Conservation (phyloP, 805 yeast species). For the Hanseniaspora mollemarum region DNA sequence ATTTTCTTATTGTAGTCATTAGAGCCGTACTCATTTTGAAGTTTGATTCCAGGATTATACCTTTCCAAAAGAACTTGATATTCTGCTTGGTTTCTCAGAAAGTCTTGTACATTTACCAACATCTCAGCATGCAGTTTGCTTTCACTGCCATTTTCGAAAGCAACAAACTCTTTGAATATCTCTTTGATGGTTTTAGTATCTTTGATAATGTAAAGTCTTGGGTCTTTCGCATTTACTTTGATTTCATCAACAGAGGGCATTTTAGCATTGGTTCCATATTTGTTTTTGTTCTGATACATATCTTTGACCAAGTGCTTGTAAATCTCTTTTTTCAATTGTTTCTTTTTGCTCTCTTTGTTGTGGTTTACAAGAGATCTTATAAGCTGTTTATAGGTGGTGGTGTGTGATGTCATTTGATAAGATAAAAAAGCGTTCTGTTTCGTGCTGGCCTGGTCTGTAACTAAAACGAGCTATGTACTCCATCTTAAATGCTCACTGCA, state of each 20-base stretch:
- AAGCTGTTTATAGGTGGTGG: not conserved
- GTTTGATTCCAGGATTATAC: conserved; percentile 72
- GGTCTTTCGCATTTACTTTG: conserved; percentile 12
- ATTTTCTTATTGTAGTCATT: conserved; percentile 37
- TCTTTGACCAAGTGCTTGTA: conserved; percentile 12
- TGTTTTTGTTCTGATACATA: conserved; percentile 12
- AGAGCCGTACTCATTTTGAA: conserved; percentile 43
- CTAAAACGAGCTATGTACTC: too few relatives aligned
- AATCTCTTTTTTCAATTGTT: conserved; percentile 18
- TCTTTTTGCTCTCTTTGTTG: conserved; percentile 17
- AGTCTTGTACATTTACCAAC: conserved; percentile 37
- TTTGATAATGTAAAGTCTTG: conserved; percentile 14
- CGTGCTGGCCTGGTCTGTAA: too few relatives aligned
- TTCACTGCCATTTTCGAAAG: not conserved
- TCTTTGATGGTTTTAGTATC: conserved; percentile 21
- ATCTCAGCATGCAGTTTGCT: conserved; percentile 17
- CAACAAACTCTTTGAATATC: conserved; percentile 18
- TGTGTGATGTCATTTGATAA: conserved; percentile 19
- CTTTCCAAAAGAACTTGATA: conserved; percentile 71
- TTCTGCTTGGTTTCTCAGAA: conserved; percentile 58
- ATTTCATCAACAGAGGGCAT: conserved; percentile 18
- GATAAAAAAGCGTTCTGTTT: too few relatives aligned
- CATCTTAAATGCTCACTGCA: too few relatives aligned
- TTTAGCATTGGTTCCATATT: not conserved
- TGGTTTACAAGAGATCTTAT: conserved; percentile 7